Conservation (phyloP, 2,329 filamentous ascomycete genomes). For the Herpomyces periplanetae region DNA sequence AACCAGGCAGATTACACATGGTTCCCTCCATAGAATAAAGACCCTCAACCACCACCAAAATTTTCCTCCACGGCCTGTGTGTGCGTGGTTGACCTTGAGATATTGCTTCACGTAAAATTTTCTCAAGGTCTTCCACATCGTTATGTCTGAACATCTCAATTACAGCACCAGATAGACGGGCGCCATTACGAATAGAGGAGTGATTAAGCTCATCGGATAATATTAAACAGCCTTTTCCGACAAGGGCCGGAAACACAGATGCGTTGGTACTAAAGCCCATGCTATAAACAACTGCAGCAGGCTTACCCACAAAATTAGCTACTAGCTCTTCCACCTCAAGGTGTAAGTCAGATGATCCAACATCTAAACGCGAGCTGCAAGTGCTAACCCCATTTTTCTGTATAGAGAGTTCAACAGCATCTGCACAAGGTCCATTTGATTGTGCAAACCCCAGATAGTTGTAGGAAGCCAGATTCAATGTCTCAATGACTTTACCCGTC, state of each 20-base stretch:
- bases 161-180: slow-evolving; percentile 67
- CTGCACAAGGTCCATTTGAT: slow-evolving; percentile 78
- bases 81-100: slow-evolving; percentile 86
- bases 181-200: slow-evolving; percentile 77
- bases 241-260: slow-evolving; percentile 57
- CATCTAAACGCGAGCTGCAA: slow-evolving; percentile 41
- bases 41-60: slow-evolving; percentile 73
- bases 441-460: slow-evolving; percentile 97
- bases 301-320: slow-evolving; percentile 70
- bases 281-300: slow-evolving; percentile 77
- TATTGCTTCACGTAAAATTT: slow-evolving; percentile 53
- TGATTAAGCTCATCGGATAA: slow-evolving; percentile 95
- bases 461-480: slow-evolving; percentile 94
- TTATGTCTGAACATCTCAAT: slow-evolving; percentile 96
- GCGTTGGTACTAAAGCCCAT: slow-evolving; percentile 97
- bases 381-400: slow-evolving; percentile 50
- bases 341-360: slow-evolving; percentile 52
- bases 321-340: slow-evolving; percentile 62
- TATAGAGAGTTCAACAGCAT: slow-evolving; percentile 51
- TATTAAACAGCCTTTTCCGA: slow-evolving; percentile 66
- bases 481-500: slow-evolving; percentile 66
- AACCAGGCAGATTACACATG: slow-evolving; percentile 79
- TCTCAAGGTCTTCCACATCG: slow-evolving; percentile 57
- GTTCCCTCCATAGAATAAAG: slow-evolving; percentile 98
- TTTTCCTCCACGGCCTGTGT: slow-evolving; percentile 98